Conservation (phyloP, 2,329 filamentous ascomycete genomes). For the Ophiocordyceps camponoti-saundersi region DNA sequence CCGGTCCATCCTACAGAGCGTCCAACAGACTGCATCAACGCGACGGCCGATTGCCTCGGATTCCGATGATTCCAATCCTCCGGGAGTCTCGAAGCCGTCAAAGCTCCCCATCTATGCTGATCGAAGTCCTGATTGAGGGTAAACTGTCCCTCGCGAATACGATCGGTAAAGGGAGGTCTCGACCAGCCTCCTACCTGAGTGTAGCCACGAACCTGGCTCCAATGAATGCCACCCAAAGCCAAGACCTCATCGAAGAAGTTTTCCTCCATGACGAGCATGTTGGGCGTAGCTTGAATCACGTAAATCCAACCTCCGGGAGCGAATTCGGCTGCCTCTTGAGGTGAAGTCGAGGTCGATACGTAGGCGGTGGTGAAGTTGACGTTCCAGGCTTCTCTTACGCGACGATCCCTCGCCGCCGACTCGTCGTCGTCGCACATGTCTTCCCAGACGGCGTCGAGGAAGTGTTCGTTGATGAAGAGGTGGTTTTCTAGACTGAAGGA, state of each 20-base stretch:
- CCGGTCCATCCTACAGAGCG: not conserved
- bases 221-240: not conserved
- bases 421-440: not conserved
- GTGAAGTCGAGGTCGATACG: not conserved
- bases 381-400: not conserved
- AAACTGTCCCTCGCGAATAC: not conserved
- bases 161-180: not conserved
- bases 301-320: not conserved
- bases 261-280: not conserved
- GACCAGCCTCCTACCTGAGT: not conserved
- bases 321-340: not conserved
- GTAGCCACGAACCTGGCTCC: not conserved
- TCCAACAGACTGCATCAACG: not conserved
- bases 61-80: not conserved
- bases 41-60: not conserved
- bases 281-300: not conserved
- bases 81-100: not conserved
- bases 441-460: not conserved
- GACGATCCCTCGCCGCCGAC: not conserved
- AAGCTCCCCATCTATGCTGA: not conserved
- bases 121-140: not conserved
- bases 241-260: not conserved
- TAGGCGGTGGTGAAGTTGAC: not conserved
- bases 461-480: not conserved
- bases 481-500: not conserved